A percentile compares a stretch with the other conserved stretches of the same genome.
Evolutionary conservation across 441 rosid species (phyloP).

Genomic region (Jatropha podagrica): DNA sequence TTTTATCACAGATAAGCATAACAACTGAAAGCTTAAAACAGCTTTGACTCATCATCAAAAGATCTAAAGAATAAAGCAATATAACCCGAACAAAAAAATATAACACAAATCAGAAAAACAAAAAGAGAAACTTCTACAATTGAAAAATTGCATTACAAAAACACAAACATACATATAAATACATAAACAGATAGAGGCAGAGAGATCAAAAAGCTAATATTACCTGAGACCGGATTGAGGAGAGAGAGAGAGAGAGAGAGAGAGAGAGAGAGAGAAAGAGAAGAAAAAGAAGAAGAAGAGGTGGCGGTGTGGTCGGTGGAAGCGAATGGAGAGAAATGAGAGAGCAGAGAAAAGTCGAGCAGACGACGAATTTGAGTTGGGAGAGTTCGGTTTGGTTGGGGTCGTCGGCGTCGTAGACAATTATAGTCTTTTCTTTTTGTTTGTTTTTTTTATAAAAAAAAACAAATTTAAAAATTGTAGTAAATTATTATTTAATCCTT

Average conservation of each 20-base stretch:
- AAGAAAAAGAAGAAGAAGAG: not conserved
- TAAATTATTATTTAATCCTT: too few relatives aligned
- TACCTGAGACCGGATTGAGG: constrained; percentile 25
- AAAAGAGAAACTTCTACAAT: not conserved
- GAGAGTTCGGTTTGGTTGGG: constrained; percentile 33
- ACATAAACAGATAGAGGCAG: not conserved
- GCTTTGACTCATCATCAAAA: constrained; percentile 11
- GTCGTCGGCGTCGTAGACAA: constrained; percentile 46
- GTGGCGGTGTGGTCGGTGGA: not conserved
- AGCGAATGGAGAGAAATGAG: not conserved
- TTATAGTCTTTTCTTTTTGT: constrained; percentile 4
- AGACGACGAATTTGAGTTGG: constrained; percentile 4
- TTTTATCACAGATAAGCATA: not conserved
- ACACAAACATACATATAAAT: not conserved
- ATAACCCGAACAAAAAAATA: not conserved
- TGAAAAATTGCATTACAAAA: not conserved
- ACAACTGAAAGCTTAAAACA: constrained; percentile 7
- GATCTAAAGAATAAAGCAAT: constrained; percentile 18
- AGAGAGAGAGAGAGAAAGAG: not conserved
- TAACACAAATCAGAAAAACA: not conserved
- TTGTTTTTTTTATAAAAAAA: not conserved
- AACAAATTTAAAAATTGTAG: too few relatives aligned
- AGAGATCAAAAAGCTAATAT: constrained; percentile 10
- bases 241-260: not conserved
- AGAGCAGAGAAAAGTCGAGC: constrained; percentile 27